Base-by-base conservation (phyloP, 1,139 yeast species). In the Hyphopichia khmerensis region DNA sequence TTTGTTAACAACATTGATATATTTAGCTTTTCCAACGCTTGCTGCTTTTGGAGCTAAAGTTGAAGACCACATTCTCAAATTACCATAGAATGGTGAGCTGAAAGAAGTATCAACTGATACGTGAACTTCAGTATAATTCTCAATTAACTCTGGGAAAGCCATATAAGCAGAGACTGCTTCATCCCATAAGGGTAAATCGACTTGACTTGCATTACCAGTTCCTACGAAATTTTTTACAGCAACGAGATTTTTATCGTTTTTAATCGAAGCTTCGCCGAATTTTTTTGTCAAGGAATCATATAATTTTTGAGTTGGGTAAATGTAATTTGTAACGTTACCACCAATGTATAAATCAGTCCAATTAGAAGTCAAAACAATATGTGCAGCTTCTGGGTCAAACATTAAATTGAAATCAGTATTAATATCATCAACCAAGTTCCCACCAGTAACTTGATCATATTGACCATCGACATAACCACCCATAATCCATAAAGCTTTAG, bases 381-480 rank as follows among this genome's bases (percentile, higher is more conserved):
- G 71, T 24, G 75, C 74, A 18, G 72, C 74, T 53, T 69, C 75
- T 13, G 75, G 75, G 48, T 69, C 75, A 48, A 66, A 67, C 42
- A 68, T 66, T 41, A 69, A 52, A 52, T 69, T 69, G 52, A 69
- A 66, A 49, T 69, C 75, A 33, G 72, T 66, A 55, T 65, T 63
- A 45, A 67, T 57, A 48, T 69, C 74, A 42, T 61, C 61, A 5
- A 48, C 47, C 4, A 49, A 43, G 15, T 52, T 45, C 29, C 56
- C 43, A 29, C 72, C 72, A 14, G 62, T 56, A 26, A 64, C 67
- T 41, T 61, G 64, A 5, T 64, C 67, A 42, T 59, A 64, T 50
- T 69, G 74, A 33, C 52, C 60, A 50, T 69, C 75, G 42, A 66
- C 51, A 51, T 64, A 69, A 19, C 74, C 75, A 39, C 75, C 75